Base-by-base conservation (phyloP, 768 basidiomycete species). In the Plicaturopsis crispa region DNA sequence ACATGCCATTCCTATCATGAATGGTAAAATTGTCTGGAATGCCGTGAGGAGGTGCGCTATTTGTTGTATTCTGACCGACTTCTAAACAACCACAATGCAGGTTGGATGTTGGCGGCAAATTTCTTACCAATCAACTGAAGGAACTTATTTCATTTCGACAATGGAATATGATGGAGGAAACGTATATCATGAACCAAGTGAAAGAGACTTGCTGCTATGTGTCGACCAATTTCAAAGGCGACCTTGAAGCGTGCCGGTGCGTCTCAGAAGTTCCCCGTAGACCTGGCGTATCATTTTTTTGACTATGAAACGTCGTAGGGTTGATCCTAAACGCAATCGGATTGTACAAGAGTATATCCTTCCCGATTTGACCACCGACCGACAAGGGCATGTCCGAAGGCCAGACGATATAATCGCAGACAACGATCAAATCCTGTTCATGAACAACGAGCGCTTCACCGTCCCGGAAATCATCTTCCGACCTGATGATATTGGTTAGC, bases 161-260 rank as follows among this genome's bases (percentile, higher is more conserved):
- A 54, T 97, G 89, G 87, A 89, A 97, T 58, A 90, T 97, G 87
- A 92, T 93, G 81, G 91, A 96, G 52, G 84, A 97, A 57, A 93
- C 90, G 2, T 78, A 84, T 57, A 85, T 97, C 54, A 82, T 96
- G 69, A 92, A 94, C 62, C 75, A 84, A 51, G 84, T 90, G 50
- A 92, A 94, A 59, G 91, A 97, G 59, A 59, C 75, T 12, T 92
- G 89, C 55, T 92, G 90, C 61, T 96, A 82, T 58, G 83, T 94
- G 39, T 80, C 88, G 10, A 64, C 65, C 14, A 63, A 80, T 51
- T 92, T 85, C 65, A 69, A 67, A 42, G 54, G 57, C 33, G 91
- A 96, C 59, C 62, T 90, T 40, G 84, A 91, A 58, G 60, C 60
- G 6, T 87, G 82, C 65, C 78, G 80, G 93, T 93, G 52, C 49